Conservation (phyloP, 2,329 filamentous ascomycete genomes). For the Sporothrix euskadiensis region DNA sequence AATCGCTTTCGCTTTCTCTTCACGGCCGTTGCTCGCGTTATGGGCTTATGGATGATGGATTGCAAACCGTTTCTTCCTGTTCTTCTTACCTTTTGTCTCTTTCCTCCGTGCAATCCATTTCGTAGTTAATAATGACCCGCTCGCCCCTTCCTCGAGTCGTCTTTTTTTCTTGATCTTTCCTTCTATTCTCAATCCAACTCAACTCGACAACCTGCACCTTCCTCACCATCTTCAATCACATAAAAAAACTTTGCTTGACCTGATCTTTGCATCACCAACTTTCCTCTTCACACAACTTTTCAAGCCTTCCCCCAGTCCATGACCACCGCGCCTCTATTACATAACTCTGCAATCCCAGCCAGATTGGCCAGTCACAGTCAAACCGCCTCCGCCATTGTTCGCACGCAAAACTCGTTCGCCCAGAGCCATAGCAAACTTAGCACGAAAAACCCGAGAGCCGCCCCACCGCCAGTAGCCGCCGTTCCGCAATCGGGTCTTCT, state of each 20-base stretch:
- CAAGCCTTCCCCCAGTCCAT: neutral
- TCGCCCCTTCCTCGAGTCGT: conserved; percentile 13
- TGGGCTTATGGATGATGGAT: conserved; percentile 18
- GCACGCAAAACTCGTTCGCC: conserved; percentile 19
- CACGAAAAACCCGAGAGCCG: conserved; percentile 15
- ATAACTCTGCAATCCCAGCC: conserved; percentile 16
- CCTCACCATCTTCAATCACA: neutral
- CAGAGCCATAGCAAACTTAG: neutral
- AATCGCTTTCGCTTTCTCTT: conserved; percentile 17
- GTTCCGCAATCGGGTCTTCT: conserved; percentile 32
- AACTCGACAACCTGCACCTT: conserved; percentile 7
- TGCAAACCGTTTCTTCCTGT: neutral
- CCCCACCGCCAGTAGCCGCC: conserved; percentile 27
- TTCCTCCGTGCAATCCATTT: conserved; percentile 1
- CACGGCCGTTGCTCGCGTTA: conserved; percentile 11
- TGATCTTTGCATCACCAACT: neutral
- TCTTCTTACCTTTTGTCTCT: neutral
- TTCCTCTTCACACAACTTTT: neutral
- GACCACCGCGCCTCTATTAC: conserved; percentile 6
- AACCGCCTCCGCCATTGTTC: neutral
- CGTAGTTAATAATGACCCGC: conserved; percentile 24
- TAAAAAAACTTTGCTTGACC: neutral
- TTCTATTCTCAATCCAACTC: conserved; percentile 14
- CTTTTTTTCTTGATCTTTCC: neutral
- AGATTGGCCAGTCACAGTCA: conserved; percentile 28